Evolutionary conservation across 1,284 basidiomycete species (phyloP).

Genomic region (Microstroma glucosiphilum): DNA sequence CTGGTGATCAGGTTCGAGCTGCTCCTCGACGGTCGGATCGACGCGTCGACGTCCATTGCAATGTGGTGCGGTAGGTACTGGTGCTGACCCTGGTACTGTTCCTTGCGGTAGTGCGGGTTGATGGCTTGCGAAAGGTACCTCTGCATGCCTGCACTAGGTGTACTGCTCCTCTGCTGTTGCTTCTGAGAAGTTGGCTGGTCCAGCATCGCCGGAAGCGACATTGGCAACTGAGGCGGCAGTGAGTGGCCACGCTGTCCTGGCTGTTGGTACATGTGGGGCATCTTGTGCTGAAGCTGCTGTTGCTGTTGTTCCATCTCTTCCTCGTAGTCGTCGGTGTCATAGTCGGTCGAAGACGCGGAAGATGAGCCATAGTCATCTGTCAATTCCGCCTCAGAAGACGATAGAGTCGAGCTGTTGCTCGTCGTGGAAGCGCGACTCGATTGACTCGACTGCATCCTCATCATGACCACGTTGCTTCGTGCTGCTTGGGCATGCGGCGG

Average conservation of each 20-base stretch:
- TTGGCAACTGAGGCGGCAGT: not conserved
- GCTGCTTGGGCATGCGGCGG: conserved; percentile 15
- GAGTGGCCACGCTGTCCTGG: no score
- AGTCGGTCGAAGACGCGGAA: conserved; percentile 32
- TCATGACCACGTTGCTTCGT: conserved; percentile 20
- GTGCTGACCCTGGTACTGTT: conserved; percentile 24
- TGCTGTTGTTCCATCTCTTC: conserved; percentile 38
- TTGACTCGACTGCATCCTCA: conserved; percentile 29
- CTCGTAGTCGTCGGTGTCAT: conserved; percentile 42
- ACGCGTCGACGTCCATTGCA: not conserved
- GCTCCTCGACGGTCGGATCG: conserved; percentile 16
- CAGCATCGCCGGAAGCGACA: conserved; percentile 2
- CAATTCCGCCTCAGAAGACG: conserved; percentile 43
- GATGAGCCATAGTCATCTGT: conserved; percentile 48
- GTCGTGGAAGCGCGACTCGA: conserved; percentile 17
- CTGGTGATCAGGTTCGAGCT: conserved; percentile 36
- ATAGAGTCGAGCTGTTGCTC: conserved; percentile 23
- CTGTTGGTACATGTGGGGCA: no score
- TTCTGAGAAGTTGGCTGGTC: not conserved
- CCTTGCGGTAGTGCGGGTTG: conserved; percentile 26
- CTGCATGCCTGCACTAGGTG: conserved; percentile 32
- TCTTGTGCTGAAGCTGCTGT: conserved; percentile 11
- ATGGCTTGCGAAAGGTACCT: conserved; percentile 35
- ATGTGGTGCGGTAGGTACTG: conserved; percentile 28
- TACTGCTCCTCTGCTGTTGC: conserved; percentile 12